These are phyloP conservation scores for Metarhizium guizhouense DNA, from an alignment of 2,329 filamentous ascomycete species.

Conservation along the genomic window DNA sequence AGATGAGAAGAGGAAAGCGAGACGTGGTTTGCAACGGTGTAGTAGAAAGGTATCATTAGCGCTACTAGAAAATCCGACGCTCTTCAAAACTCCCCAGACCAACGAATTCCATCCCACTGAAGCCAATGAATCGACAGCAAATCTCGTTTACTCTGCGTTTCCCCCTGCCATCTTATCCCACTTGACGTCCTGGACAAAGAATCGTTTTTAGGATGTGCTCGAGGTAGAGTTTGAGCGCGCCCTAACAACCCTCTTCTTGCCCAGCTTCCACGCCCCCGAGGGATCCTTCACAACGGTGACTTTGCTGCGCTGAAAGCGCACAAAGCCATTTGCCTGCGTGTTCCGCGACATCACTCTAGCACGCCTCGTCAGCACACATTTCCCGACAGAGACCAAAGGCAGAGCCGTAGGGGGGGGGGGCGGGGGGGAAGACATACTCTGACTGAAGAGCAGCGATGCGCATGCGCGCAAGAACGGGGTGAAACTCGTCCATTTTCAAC, in stretches of 20 bases:
- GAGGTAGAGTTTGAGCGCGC: conserved; percentile 10
- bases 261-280: conserved; percentile 11
- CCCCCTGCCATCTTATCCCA: too few relatives aligned
- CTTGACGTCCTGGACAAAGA: too few relatives aligned
- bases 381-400: too few relatives aligned
- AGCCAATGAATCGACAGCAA: too few relatives aligned
- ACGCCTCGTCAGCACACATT: background rate
- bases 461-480: conserved; percentile 33
- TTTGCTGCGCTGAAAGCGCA: conserved; percentile 14
- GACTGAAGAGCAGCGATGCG: conserved; percentile 39
- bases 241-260: conserved; percentile 15
- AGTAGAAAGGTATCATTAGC: too few relatives aligned
- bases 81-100: too few relatives aligned
- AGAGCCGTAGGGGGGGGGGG: too few relatives aligned
- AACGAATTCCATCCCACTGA: too few relatives aligned
- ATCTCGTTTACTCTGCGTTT: too few relatives aligned
- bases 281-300: conserved; percentile 13
- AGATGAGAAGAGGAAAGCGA: conserved; percentile 10
- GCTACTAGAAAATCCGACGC: too few relatives aligned
- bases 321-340: conserved; percentile 9
- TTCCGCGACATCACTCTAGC: conserved; percentile 5
- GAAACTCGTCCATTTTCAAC: conserved; percentile 10
- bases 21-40: too few relatives aligned
- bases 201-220: background rate
- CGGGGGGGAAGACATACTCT: conserved; percentile 29